Percentiles rank a stretch among this genome's conserved stretches.
These are phyloP conservation scores for Pleurostoma richardsiae DNA, from an alignment of 2,329 filamentous ascomycete genomes.

Conservation along the genomic window DNA sequence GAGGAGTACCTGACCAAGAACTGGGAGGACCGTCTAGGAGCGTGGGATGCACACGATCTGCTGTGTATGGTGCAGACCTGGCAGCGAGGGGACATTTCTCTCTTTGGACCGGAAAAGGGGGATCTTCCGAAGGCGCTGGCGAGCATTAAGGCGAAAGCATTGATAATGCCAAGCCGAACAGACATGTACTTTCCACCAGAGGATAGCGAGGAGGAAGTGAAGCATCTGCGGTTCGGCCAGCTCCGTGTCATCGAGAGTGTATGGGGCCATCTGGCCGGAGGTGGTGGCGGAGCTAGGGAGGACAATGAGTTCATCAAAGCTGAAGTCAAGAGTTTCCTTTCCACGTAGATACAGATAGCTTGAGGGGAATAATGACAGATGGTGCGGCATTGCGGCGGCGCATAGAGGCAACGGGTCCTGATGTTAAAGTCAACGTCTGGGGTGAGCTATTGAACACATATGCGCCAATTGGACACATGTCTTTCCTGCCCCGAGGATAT, in stretches of 20 bases:
- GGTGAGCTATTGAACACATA: too few species aligned
- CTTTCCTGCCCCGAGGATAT: too few species aligned
- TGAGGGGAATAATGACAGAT: too few species aligned
- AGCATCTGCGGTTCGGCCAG: background rate
- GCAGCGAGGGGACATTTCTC: slow-evolving; percentile 1
- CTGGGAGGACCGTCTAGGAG: slow-evolving; percentile 43
- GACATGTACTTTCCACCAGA: background rate
- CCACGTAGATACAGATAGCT: too few species aligned
- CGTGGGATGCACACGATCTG: slow-evolving; percentile 13
- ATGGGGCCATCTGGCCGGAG: slow-evolving; percentile 2
- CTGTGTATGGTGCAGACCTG: slow-evolving; percentile 7
- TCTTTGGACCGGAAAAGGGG: background rate
- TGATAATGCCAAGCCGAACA: slow-evolving; percentile 2
- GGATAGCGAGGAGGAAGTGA: slow-evolving; percentile 1
- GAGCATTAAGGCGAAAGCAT: slow-evolving; percentile 2
- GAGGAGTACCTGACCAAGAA: slow-evolving; percentile 71
- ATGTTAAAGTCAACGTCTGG: too few species aligned
- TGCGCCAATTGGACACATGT: too few species aligned
- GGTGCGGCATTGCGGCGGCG: too few species aligned
- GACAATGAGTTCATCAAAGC: slow-evolving; percentile 1
- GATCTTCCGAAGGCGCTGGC: slow-evolving; percentile 1
- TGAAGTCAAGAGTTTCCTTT: background rate
- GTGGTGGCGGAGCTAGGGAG: background rate
- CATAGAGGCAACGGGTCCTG: too few species aligned
- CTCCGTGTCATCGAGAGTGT: slow-evolving; percentile 2